Conservation (phyloP, 805 yeast genomes). For the Saccharomycopsis sp. region DNA sequence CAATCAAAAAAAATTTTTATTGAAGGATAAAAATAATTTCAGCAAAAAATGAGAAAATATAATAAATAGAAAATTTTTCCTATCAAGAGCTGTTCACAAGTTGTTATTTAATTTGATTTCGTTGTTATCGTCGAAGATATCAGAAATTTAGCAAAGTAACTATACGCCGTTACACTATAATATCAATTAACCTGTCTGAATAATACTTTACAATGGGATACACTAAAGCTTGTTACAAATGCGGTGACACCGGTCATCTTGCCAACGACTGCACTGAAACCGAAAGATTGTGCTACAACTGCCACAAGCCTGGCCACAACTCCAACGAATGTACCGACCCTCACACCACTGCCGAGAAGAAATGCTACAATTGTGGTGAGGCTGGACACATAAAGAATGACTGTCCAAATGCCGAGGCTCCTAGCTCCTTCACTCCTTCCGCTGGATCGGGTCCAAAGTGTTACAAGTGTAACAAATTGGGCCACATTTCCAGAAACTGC, state of each 20-base stretch:
- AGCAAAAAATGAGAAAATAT: neutral
- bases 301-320: conserved; percentile 85
- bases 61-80: neutral
- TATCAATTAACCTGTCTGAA: too few relatives aligned
- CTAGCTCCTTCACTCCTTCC: conserved; percentile 52
- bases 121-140: neutral
- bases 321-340: conserved; percentile 85
- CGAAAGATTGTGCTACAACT: conserved; percentile 87
- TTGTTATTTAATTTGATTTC: neutral
- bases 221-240: conserved; percentile 74
- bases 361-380: conserved; percentile 91
- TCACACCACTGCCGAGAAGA: conserved; percentile 75
- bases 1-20: neutral
- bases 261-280: conserved; percentile 83
- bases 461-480: conserved; percentile 70
- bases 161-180: too few relatives aligned
- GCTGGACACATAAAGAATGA: conserved; percentile 85
- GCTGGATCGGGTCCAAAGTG: conserved; percentile 41
- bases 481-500: conserved; percentile 85
- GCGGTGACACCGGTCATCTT: conserved; percentile 88
- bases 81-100: too few relatives aligned
- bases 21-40: neutral
- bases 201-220: conserved; percentile 4
- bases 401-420: conserved; percentile 64
- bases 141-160: neutral